Percentiles rank a stretch among this genome's conserved stretches.
Conservation (phyloP, 768 basidiomycete genomes). For the Suillus clintonianus region DNA sequence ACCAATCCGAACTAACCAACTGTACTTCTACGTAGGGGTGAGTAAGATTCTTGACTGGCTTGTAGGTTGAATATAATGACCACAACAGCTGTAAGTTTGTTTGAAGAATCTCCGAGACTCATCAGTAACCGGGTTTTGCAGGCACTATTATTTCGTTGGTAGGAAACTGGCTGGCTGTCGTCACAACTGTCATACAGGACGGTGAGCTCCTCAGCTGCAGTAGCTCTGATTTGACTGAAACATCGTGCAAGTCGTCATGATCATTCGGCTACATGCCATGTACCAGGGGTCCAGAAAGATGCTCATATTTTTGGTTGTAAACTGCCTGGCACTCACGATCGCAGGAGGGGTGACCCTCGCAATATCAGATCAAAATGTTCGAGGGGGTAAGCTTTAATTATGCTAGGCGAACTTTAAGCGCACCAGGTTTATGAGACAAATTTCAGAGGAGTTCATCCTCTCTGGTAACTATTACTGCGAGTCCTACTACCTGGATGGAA, state of each 20-base stretch:
- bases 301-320: neutral
- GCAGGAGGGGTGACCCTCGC: neutral
- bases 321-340: neutral
- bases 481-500: neutral
- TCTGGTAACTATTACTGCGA: neutral
- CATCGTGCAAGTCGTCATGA: neutral
- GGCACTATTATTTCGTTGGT: neutral
- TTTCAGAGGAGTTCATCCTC: neutral
- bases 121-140: neutral
- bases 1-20: neutral
- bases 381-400: neutral
- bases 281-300: neutral
- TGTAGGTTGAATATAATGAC: neutral
- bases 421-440: neutral
- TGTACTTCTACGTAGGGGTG: neutral
- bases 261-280: neutral
- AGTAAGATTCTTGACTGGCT: neutral
- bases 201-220: neutral
- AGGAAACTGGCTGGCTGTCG: fast-evolving
- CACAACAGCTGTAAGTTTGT: neutral
- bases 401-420: neutral
- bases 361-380: neutral
- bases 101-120: neutral
- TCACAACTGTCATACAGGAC: neutral
- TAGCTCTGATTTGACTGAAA: neutral